Base-by-base conservation (phyloP, 2,329 filamentous ascomycete genomes). In the Aspergillus arachidicola region DNA sequence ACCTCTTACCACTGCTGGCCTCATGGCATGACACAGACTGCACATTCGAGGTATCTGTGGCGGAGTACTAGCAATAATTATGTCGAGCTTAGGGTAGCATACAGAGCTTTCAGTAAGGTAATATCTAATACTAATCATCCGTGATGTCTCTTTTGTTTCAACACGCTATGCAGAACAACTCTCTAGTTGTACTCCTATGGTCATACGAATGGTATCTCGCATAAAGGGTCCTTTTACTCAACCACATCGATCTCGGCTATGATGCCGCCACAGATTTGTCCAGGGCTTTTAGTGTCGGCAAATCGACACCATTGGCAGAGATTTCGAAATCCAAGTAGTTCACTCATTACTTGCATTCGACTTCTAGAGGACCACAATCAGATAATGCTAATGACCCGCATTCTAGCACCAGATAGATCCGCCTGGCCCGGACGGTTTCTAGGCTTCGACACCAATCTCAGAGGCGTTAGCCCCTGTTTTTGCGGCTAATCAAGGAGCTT, bases 11-110 rank as follows among this genome's bases (percentile, higher is more conserved):
- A 16, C 12, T 54, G 6, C n/a, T 21, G 36, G 16, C 30, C 50
- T 16, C 50, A 23, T 54, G 30, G n/a, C 30, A 21, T 19, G 12
- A 54, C 19, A 36, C 32, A 2, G 11, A 19, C 23, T 3, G 50
- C 50, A 54, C 50, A 16, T 54, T 54, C 19, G 50, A 54, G 28
- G 50, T 54, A 6, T 54, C 50, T n/a, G 50, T 54, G 50, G 28
- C 30, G 9, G 19, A 54, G 32, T 19, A 54, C 46, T 9, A 30
- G 46, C 26, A 9, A 50, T 41, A 6, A 30, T 30, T 26, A 30
- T 50, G 23, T 50, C 16, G 12, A 30, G 26, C 14, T 36, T 14
- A 23, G 2, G 32, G 6, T 23, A 14, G 32, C 10, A 6, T 21
- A 21, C 28, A 36, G 36, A 41, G 14, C 9, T 6, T 23, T 16